A percentile compares a stretch with the other conserved stretches of the same genome.
These are phyloP conservation scores for Datura wrightii DNA, from an alignment of 257 asterid genomes.

Conservation along the genomic window DNA sequence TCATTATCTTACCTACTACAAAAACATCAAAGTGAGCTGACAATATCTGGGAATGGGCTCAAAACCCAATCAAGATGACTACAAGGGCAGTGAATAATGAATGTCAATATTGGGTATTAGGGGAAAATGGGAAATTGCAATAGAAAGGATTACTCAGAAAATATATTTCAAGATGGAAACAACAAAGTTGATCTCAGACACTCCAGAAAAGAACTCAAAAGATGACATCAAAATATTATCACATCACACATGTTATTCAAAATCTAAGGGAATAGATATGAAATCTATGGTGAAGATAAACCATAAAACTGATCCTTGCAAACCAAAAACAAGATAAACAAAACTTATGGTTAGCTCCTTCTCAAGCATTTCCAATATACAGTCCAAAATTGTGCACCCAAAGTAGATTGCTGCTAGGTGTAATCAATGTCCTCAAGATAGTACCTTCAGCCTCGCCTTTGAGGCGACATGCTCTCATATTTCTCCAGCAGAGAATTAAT, in stretches of 20 bases:
- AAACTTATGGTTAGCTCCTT: background rate
- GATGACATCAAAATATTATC: background rate
- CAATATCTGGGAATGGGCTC: background rate
- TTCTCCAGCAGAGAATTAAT: background rate
- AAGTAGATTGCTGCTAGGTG: background rate
- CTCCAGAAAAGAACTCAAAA: background rate
- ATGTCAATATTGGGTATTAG: background rate
- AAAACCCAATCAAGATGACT: slow-evolving; percentile 2
- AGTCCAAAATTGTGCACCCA: background rate
- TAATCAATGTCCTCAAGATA: background rate
- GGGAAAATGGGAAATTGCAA: background rate
- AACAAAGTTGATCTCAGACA: background rate
- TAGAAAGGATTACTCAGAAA: background rate
- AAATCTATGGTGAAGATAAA: background rate
- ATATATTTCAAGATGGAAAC: background rate
- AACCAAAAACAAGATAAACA: background rate
- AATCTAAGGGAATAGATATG: background rate
- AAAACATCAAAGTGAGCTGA: background rate
- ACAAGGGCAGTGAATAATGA: background rate
- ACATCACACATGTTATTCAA: background rate
- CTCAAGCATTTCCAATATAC: background rate
- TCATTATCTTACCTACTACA: background rate
- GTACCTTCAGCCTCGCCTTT: background rate
- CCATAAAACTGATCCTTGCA: background rate
- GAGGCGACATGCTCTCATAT: background rate